Conservation (phyloP, 2,329 filamentous ascomycete species). For the Trichoderma cornu-damae region DNA sequence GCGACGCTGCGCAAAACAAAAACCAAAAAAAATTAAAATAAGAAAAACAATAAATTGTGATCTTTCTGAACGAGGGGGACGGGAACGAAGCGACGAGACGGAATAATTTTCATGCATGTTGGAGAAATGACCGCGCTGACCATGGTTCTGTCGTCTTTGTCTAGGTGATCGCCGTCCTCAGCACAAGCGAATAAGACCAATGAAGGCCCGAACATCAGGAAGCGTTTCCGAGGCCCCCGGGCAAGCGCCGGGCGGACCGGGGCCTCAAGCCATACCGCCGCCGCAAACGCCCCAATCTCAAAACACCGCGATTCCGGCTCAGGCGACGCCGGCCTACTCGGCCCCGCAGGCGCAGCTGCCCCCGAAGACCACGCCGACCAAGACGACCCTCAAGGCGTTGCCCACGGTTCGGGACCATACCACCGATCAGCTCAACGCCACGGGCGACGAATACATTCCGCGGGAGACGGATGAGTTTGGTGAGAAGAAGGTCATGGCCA, state of each 20-base stretch:
- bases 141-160: constrained; percentile 26
- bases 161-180: constrained; percentile 46
- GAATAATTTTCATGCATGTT: background rate
- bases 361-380: constrained; percentile 74
- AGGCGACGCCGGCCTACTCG: constrained; percentile 37
- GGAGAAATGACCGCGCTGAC: constrained; percentile 22
- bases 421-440: constrained; percentile 84
- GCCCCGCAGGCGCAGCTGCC: constrained; percentile 48
- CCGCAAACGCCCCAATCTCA: constrained; percentile 53
- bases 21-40: too few relatives aligned
- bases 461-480: constrained; percentile 89
- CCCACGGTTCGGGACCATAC: constrained; percentile 96
- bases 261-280: constrained; percentile 39
- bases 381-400: constrained; percentile 83
- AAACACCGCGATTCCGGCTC: constrained; percentile 41
- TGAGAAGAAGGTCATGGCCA: constrained; percentile 84
- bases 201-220: constrained; percentile 50
- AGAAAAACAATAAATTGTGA: too few relatives aligned
- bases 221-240: constrained; percentile 53
- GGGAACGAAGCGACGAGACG: background rate
- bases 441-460: constrained; percentile 90
- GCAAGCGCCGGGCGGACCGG: constrained; percentile 45
- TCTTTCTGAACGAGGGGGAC: constrained; percentile 1
- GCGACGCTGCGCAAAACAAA: constrained; percentile 27
- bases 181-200: constrained; percentile 53